A percentile compares a stretch with the other conserved stretches of the same genome.
Evolutionary conservation across 2,329 filamentous ascomycete species (phyloP).

Genomic region (Cytospora mali): DNA sequence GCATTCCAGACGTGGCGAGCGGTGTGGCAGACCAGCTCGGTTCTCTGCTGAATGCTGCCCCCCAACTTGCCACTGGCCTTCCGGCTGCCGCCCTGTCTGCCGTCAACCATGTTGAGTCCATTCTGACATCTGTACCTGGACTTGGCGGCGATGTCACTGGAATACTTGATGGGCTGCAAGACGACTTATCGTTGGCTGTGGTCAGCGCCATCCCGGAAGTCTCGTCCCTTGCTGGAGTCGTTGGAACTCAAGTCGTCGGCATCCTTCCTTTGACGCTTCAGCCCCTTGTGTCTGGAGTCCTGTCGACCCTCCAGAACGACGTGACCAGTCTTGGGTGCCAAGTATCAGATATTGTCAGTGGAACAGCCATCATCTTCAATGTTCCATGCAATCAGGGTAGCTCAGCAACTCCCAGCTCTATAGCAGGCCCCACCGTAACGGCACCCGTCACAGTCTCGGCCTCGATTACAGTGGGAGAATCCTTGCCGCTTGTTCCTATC

Average conservation of each 20-base stretch:
- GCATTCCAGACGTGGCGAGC: slow-evolving; percentile 20
- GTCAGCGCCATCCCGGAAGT: slow-evolving; percentile 21
- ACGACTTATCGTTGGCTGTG: slow-evolving; percentile 19
- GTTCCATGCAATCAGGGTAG: slow-evolving; percentile 16
- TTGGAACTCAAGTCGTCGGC: slow-evolving; percentile 19
- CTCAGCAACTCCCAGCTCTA: neutral
- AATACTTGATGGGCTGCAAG: slow-evolving; percentile 13
- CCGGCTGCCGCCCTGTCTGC: slow-evolving; percentile 26
- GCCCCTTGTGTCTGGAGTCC: slow-evolving; percentile 12
- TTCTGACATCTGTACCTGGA: slow-evolving; percentile 16
- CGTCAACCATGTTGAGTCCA: slow-evolving; percentile 20
- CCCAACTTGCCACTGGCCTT: slow-evolving; percentile 25
- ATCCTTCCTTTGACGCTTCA: slow-evolving; percentile 22
- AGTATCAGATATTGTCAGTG: slow-evolving; percentile 22
- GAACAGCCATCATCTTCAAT: slow-evolving; percentile 25
- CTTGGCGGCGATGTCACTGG: slow-evolving; percentile 7
- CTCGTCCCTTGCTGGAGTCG: slow-evolving; percentile 22
- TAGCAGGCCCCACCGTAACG: slow-evolving; percentile 1
- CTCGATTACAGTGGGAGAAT: slow-evolving; percentile 17
- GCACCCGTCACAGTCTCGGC: slow-evolving; percentile 15
- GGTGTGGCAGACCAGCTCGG: slow-evolving; percentile 26
- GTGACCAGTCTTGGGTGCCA: slow-evolving; percentile 11
- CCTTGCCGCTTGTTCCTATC: slow-evolving; percentile 3
- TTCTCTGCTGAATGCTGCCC: slow-evolving; percentile 24
- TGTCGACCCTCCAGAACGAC: slow-evolving; percentile 22